These are phyloP conservation scores for Epicoccum nigrum DNA, from an alignment of 2,329 filamentous ascomycete genomes.

Conservation along the genomic window DNA sequence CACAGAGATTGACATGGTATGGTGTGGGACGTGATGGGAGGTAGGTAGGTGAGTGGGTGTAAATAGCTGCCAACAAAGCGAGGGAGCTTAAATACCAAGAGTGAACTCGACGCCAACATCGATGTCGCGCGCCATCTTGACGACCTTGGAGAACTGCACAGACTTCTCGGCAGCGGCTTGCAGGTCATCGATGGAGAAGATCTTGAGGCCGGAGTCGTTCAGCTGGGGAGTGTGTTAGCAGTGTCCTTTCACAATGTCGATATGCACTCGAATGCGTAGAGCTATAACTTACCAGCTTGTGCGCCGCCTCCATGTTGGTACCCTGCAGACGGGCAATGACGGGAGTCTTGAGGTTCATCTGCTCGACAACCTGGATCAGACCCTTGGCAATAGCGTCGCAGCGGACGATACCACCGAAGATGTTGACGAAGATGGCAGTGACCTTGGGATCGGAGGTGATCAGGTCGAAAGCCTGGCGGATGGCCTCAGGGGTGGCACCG, in stretches of 20 bases:
- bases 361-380: conserved; percentile 91
- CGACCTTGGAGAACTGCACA: conserved; percentile 98
- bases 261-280: not conserved
- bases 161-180: conserved; percentile 97
- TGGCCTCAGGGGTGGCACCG: conserved; percentile 94
- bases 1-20: not conserved
- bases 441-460: conserved; percentile 99
- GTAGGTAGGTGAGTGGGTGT: not conserved
- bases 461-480: conserved; percentile 96
- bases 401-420: conserved; percentile 98
- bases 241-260: not conserved
- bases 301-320: conserved; percentile 96
- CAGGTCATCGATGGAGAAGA: conserved; percentile 98
- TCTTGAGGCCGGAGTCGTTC: conserved; percentile 98
- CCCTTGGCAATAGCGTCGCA: conserved; percentile 97
- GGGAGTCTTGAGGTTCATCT: conserved; percentile 93
- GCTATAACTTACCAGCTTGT: conserved; percentile 67
- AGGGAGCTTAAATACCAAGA: conserved; percentile 72
- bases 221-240: conserved; percentile 58
- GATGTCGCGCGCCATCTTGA: conserved; percentile 97
- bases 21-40: not conserved
- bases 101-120: conserved; percentile 79
- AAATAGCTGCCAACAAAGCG: conserved; percentile 5
- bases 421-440: conserved; percentile 99
- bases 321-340: conserved; percentile 97